These are phyloP conservation scores for Musa schizocarpa DNA, from an alignment of 176 grass and related monocot genomes.

Conservation along the genomic window DNA sequence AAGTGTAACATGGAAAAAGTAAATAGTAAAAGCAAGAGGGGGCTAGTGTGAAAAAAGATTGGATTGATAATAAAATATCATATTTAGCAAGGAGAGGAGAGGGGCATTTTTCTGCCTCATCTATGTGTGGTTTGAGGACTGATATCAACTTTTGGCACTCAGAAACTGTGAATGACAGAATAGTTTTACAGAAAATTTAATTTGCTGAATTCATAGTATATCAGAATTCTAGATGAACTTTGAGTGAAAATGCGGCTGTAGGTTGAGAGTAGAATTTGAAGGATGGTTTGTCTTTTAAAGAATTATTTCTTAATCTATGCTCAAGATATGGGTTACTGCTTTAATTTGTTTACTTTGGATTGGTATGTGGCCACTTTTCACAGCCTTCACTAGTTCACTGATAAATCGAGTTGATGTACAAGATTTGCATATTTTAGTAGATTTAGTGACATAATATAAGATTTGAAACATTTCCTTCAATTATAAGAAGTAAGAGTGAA, in stretches of 20 bases:
- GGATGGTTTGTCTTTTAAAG: neutral
- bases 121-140: neutral
- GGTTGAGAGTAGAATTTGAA: neutral
- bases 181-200: neutral
- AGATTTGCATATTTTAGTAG: neutral
- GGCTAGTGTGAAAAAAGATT: too few relatives aligned
- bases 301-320: neutral
- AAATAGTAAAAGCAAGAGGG: too few relatives aligned
- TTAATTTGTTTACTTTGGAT: neutral
- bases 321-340: neutral
- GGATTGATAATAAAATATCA: too few relatives aligned
- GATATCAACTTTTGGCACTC: neutral
- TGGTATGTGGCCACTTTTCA: neutral
- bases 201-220: neutral
- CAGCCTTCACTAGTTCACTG: neutral
- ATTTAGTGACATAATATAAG: slow-evolving; percentile 20
- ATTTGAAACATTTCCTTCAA: neutral
- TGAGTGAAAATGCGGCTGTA: slow-evolving; percentile 2
- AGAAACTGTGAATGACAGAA: neutral
- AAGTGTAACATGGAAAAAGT: too few relatives aligned
- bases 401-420: neutral
- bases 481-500: neutral
- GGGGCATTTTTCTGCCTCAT: too few relatives aligned
- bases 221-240: neutral
- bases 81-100: too few relatives aligned